Evolutionary conservation across 768 basidiomycete species (phyloP).

Genomic region (Daedaleopsis nitida): DNA sequence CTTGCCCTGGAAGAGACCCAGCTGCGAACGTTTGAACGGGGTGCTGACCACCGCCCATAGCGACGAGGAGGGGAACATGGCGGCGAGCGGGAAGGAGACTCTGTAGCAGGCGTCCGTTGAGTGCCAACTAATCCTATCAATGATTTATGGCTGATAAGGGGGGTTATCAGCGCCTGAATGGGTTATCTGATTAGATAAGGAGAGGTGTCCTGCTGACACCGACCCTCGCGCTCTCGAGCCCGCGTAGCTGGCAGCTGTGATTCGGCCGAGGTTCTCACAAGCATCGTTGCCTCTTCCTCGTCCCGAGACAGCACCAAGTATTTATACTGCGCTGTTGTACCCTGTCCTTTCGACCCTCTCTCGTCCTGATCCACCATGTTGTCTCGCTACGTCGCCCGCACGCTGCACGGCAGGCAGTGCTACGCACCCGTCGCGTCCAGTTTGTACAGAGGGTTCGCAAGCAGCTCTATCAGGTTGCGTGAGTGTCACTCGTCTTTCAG

Average conservation of each 20-base stretch:
- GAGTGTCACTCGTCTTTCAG: slow-evolving; percentile 6
- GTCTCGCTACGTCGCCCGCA: slow-evolving; percentile 19
- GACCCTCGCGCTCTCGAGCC: not conserved
- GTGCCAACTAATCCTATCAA: not conserved
- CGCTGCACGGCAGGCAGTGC: slow-evolving; percentile 15
- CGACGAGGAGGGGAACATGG: slow-evolving; percentile 39
- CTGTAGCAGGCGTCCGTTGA: not conserved
- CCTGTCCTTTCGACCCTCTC: not conserved
- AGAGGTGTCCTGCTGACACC: slow-evolving; percentile 2
- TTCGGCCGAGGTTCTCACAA: slow-evolving; percentile 22
- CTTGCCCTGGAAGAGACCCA: slow-evolving; percentile 84
- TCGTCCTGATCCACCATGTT: slow-evolving; percentile 12
- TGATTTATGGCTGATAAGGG: not conserved
- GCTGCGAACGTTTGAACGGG: slow-evolving; percentile 80
- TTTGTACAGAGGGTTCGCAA: slow-evolving; percentile 22
- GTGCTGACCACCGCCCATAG: slow-evolving; percentile 45
- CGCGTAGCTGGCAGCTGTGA: slow-evolving; percentile 10
- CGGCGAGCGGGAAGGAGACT: slow-evolving; percentile 5
- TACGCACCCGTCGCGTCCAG: slow-evolving; percentile 1
- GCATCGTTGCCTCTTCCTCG: not conserved
- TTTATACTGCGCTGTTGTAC: slow-evolving; percentile 4
- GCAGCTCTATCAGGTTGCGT: slow-evolving; percentile 23
- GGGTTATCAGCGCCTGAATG: not conserved
- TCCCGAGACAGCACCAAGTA: slow-evolving; percentile 3
- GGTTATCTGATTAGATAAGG: slow-evolving; percentile 18